A percentile compares a stretch with the other conserved stretches of the same genome.
Evolutionary conservation across 208 protist genomes (phyloP).

Genomic region (Spongospora subterranea): DNA sequence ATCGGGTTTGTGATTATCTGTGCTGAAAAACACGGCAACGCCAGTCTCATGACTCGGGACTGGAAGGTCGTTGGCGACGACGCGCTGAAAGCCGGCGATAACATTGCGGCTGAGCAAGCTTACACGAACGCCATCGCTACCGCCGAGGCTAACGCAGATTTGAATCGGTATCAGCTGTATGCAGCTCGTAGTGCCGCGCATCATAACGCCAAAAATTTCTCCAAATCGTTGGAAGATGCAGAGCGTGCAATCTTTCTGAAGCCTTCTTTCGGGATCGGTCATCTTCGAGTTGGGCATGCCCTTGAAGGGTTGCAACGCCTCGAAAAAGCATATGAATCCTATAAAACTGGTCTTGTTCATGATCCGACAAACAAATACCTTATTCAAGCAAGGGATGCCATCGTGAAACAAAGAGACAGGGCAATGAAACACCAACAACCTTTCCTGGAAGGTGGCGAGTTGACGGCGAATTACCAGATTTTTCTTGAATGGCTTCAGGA

Average conservation of each 20-base stretch:
- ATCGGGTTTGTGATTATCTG: no score
- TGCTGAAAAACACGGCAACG: no score
- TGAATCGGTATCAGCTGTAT: not conserved
- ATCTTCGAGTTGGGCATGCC: slow-evolving; percentile 11
- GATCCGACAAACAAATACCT: not conserved
- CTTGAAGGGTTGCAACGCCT: not conserved
- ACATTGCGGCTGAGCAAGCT: not conserved
- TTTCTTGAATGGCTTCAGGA: slow-evolving; percentile 22
- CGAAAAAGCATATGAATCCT: not conserved
- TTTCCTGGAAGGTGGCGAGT: not conserved
- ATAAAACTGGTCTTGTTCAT: slow-evolving; percentile 6
- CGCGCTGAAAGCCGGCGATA: not conserved
- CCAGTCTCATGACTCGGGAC: slow-evolving; percentile 28
- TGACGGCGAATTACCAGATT: not conserved
- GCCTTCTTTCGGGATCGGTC: slow-evolving; percentile 36
- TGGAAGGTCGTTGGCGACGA: not conserved
- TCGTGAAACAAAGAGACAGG: not conserved
- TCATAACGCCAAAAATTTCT: not conserved
- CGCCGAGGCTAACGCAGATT: not conserved
- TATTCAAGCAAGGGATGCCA: not conserved
- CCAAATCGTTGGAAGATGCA: not conserved
- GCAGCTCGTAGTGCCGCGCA: not conserved
- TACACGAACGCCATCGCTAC: not conserved
- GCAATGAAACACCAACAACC: not conserved
- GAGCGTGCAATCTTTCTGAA: slow-evolving; percentile 24